Percentiles rank a stretch among this genome's conserved stretches.
Conservation (phyloP, 345 rosid species). For the Mangifera indica region DNA sequence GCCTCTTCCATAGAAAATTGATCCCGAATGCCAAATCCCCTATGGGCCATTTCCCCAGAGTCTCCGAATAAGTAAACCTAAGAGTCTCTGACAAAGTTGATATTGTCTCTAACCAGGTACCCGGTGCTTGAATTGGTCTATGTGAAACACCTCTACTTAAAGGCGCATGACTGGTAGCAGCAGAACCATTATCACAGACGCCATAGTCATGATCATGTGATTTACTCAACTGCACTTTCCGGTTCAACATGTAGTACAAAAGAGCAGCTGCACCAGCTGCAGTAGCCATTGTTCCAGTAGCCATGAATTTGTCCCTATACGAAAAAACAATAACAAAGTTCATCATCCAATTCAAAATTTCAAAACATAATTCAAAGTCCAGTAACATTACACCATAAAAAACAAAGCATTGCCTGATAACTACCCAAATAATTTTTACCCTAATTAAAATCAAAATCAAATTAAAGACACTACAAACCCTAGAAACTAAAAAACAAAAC, state of each 20-base stretch:
- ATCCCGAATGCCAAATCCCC: constrained; percentile 97
- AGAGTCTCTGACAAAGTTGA: constrained; percentile 92
- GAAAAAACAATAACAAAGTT: constrained; percentile 1
- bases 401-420: not conserved
- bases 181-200: constrained; percentile 30
- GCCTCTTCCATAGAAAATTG: constrained; percentile 88
- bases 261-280: constrained; percentile 99
- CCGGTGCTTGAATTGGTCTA: constrained; percentile 88
- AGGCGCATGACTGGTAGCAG: constrained; percentile 32
- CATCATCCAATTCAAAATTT: not conserved
- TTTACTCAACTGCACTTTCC: too few species aligned
- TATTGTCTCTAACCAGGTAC: constrained; percentile 90
- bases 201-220: constrained; percentile 47
- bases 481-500: too few species aligned
- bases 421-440: not conserved
- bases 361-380: not conserved
- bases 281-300: constrained; percentile 97
- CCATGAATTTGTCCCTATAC: constrained; percentile 67
- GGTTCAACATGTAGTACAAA: constrained; percentile 75
- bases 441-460: not conserved
- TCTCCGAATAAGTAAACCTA: constrained; percentile 93
- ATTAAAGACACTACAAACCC: not conserved
- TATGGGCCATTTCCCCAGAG: constrained; percentile 96
- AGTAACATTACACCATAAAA: not conserved
- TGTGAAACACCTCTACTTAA: constrained; percentile 68